A percentile compares a stretch with the other conserved stretches of the same genome.
Evolutionary conservation across 257 asterid genomes (phyloP).

Genomic region (Thymus quinquecostatus): DNA sequence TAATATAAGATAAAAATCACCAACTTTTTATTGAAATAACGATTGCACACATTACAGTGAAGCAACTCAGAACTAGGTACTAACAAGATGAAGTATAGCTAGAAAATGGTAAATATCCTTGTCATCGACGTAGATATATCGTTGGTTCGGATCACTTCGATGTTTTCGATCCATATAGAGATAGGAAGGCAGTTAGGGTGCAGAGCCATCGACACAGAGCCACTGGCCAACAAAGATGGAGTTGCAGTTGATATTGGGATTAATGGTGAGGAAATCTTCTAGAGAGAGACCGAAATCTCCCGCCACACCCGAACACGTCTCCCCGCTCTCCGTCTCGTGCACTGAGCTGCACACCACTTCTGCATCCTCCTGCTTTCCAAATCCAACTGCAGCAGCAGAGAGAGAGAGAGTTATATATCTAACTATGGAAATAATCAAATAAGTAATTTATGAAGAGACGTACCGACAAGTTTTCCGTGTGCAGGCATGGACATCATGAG

Average conservation of each 20-base stretch:
- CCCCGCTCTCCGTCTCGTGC: slow-evolving; percentile 29
- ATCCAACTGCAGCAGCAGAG: slow-evolving; percentile 28
- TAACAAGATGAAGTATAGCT: no score
- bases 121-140: no score
- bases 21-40: no score
- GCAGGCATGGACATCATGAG: neutral
- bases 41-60: no score
- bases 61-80: no score
- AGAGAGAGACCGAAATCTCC: slow-evolving; percentile 16
- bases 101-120: no score
- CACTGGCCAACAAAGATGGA: slow-evolving; percentile 37
- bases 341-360: neutral
- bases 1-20: no score
- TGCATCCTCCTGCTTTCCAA: neutral
- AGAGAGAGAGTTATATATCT: slow-evolving; percentile 2
- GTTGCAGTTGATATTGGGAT: slow-evolving; percentile 42
- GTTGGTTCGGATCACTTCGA: no score
- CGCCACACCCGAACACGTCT: slow-evolving; percentile 33
- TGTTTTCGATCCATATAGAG: no score
- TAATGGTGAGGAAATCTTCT: slow-evolving; percentile 20
- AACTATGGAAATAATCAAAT: no score
- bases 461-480: neutral
- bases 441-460: no score
- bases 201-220: slow-evolving; percentile 37
- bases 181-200: neutral